Evolutionary conservation across 345 rosid genomes (phyloP), one percentile per base, ranked within the genome.

Genomic region (Carallia brachiata): DNA sequence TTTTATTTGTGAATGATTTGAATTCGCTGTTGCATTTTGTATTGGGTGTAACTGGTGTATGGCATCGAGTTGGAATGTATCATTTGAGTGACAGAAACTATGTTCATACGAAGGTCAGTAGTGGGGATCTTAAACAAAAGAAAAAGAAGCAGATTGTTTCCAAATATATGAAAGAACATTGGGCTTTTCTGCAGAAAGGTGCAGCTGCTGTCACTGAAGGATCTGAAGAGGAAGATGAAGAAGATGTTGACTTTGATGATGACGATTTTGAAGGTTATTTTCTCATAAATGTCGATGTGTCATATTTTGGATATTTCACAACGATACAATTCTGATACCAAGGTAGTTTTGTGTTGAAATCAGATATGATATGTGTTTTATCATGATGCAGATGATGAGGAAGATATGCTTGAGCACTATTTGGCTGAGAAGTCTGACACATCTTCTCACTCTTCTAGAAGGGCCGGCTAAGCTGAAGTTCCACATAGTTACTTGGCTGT

Each of bases 401-500:
- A 88, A 66, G 98, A 90, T 74, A 91, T 94, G 96, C 87, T 94
- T 30, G 95, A 92, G 87, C 98, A 90, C 76, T 91, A 90, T 76
- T 82, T 92, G 74, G 96, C 97, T 0, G 96, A 91, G 88, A 94
- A 94, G 78, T 80, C 90, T 39, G 95, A 90, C 71, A 72, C 86
- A 8, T 83, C 91, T 1, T 19, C 82, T 30, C 93, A 89, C 70
- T 72, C 88, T 16, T 83, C 81, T n/a, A 83, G 78, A 79, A 71
- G 85, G 78, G 75, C 75, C 73, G 77, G 55, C 70, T 82, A 72
- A 68, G 15, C 23, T 17, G 16, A 58, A 31, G 6, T 27, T 16
- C 50, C 12, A 15, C n/a, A n/a, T 9, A 34, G 53, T 19, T 34
- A 40, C 3, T n/a, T 30, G 13, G 15, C 3, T 44, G 16, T 13